Conservation (phyloP, 2,329 filamentous ascomycete species). For the Alternaria solani region DNA sequence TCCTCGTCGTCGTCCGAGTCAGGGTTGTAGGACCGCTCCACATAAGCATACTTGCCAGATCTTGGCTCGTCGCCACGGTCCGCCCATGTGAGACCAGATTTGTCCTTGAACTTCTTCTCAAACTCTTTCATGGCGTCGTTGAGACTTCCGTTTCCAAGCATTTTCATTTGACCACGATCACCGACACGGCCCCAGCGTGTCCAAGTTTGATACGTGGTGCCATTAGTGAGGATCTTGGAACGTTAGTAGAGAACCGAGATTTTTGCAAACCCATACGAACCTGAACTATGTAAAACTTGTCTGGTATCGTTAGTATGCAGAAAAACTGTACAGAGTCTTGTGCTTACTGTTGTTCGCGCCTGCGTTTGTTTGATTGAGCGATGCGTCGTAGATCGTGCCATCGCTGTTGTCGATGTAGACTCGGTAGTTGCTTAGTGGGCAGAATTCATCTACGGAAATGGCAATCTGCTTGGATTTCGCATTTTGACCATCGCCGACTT, state of each 20-base stretch:
- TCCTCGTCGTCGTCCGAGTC: slow-evolving; percentile 62
- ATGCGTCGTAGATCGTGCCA: slow-evolving; percentile 78
- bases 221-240: slow-evolving; percentile 10
- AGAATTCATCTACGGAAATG: slow-evolving; percentile 59
- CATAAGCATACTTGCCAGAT: slow-evolving; percentile 75
- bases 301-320: neutral
- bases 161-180: slow-evolving; percentile 57
- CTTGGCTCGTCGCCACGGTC: slow-evolving; percentile 64
- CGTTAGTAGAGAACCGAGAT: neutral
- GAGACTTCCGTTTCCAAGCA: slow-evolving; percentile 52
- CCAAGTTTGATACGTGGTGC: slow-evolving; percentile 66
- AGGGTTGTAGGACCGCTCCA: slow-evolving; percentile 78
- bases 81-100: slow-evolving; percentile 62
- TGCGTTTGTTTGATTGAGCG: slow-evolving; percentile 79
- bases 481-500: slow-evolving; percentile 56
- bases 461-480: slow-evolving; percentile 53
- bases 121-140: slow-evolving; percentile 55
- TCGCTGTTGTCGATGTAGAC: slow-evolving; percentile 73
- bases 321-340: neutral
- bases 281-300: slow-evolving; percentile 84
- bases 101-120: slow-evolving; percentile 66
- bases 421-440: slow-evolving; percentile 40
- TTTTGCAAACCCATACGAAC: slow-evolving; percentile 43
- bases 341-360: slow-evolving; percentile 68
- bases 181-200: slow-evolving; percentile 83